Conservation (phyloP, 345 rosid species). For the Murraya koenigii region DNA sequence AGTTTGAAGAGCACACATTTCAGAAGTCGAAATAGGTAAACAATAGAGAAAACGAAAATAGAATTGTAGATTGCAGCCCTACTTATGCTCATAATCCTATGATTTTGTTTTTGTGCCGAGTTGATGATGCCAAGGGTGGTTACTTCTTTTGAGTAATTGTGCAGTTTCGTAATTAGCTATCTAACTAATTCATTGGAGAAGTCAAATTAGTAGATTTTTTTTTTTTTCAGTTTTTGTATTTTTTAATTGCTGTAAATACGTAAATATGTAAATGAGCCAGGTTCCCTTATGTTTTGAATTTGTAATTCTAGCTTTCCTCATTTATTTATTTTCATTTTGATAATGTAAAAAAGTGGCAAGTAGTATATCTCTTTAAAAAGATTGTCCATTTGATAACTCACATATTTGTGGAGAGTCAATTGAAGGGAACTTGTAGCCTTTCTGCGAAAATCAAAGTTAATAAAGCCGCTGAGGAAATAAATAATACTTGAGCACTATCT, state of each 20-base stretch:
- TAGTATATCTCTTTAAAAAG: background rate
- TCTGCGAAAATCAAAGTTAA: too few species aligned
- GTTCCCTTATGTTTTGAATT: constrained; percentile 4
- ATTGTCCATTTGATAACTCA: too few species aligned
- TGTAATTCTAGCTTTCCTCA: constrained; percentile 10
- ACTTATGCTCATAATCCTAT: constrained; percentile 5
- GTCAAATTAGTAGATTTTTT: background rate
- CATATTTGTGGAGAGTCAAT: too few species aligned
- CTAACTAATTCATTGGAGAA: constrained; percentile 36
- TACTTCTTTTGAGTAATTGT: constrained; percentile 8
- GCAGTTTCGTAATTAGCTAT: constrained; percentile 11
- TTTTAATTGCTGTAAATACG: constrained; percentile 32
- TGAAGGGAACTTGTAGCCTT: too few species aligned
- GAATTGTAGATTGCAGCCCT: constrained; percentile 12
- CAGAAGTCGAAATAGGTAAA: background rate
- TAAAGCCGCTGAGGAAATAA: too few species aligned
- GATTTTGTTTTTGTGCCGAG: background rate
- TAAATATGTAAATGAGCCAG: constrained; percentile 30
- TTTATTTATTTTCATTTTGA: background rate
- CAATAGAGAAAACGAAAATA: constrained; percentile 6
- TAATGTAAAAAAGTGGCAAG: background rate
- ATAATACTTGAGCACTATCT: too few species aligned
- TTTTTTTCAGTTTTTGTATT: constrained; percentile 9
- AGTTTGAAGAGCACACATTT: background rate
- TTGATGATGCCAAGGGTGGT: constrained; percentile 3